Base-by-base conservation (phyloP, 2,329 filamentous ascomycete genomes). In the Neobulgaria alba region DNA sequence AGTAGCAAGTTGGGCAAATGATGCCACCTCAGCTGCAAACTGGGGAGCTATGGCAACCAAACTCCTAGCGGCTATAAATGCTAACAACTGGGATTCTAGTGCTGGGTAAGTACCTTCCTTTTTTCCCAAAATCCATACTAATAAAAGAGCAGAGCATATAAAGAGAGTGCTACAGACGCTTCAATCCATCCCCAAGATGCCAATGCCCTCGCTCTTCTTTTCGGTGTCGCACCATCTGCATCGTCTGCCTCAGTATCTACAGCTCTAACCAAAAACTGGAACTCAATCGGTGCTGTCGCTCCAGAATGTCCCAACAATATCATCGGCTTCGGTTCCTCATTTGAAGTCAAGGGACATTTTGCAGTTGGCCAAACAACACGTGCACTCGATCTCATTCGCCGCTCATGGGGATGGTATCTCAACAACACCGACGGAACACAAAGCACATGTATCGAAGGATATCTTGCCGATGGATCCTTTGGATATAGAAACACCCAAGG, bases 331-430 rank as follows among this genome's bases (percentile, higher is more conserved):
- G 71, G 76, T 38, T 69, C 69, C 7, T 72, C 68, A 10, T 71
- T 78, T 48, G 76, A 81, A 51, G 64, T 80, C 18, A 70, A 73
- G 54, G 75, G 67, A 2, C 76, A 79, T 49, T 61, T 79, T 4
- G 56, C 62, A 0, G 67, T 67, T 1, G 63, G 66, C 0, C 62
- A 67, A 42, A 55, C 74, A 1, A 54, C 60, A 5, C 68, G 75
- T 26, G 73, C 75, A 0, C 59, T 81, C 0, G 63, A 72, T 9
- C 65, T 80, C 12, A 71, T 79, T 21, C 68, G 73, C 4, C 61
- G 61, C 7, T 66, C 64, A 36, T 80, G 76, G 76, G 76, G 75
- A 9, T 77, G 73, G 72, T 79, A 79, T 49, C 58, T 76, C 12
- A 63, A 69, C 43, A 67, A 77, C 43, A 65, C 68, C 1, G 69